A percentile compares a stretch with the other conserved stretches of the same genome.
phyloP scores from a whole-genome alignment of 2,329 filamentous ascomycete genomes.

The Akanthomyces dipterigenus region DNA sequence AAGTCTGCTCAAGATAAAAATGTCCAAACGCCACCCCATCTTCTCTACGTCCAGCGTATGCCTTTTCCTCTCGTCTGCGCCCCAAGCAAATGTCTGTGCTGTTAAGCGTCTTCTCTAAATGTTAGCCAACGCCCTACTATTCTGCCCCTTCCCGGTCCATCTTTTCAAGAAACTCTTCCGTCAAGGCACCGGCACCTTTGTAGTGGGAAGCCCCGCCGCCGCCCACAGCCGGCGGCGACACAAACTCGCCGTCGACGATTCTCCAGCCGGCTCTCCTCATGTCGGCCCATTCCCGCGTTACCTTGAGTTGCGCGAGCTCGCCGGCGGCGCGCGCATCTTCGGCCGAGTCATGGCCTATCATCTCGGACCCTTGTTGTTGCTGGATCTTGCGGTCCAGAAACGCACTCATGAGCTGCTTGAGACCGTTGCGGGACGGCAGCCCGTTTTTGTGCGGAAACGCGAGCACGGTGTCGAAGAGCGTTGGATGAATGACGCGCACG shows the following conservation, averaged over 20 bases:
- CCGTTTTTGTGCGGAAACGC: slow-evolving; percentile 74
- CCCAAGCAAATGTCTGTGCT: not conserved
- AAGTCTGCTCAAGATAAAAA: not conserved
- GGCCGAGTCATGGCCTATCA: slow-evolving; percentile 76
- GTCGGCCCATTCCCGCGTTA: slow-evolving; percentile 62
- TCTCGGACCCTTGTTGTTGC: slow-evolving; percentile 45
- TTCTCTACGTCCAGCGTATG: not conserved
- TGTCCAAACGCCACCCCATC: not conserved
- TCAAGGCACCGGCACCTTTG: slow-evolving; percentile 23
- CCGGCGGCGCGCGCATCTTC: slow-evolving; percentile 89
- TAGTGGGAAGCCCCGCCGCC: not conserved
- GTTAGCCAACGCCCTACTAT: not conserved
- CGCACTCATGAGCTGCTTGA: slow-evolving; percentile 67
- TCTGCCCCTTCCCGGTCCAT: not conserved
- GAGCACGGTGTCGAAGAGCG: slow-evolving; percentile 76
- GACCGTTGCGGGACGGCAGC: slow-evolving; percentile 67
- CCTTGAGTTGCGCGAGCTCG: slow-evolving; percentile 69
- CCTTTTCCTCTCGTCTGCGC: not conserved
- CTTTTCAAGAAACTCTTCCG: slow-evolving; percentile 31
- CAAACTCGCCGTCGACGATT: slow-evolving; percentile 42
- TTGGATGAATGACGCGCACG: slow-evolving; percentile 75
- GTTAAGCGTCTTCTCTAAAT: not conserved
- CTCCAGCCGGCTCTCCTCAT: slow-evolving; percentile 64
- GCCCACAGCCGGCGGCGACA: slow-evolving; percentile 28
- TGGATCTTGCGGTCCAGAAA: slow-evolving; percentile 75